Evolutionary conservation across 169 alveolate genomes (phyloP), one percentile per base, ranked within the genome.

Genomic region (Plasmodium cynomolgi): DNA sequence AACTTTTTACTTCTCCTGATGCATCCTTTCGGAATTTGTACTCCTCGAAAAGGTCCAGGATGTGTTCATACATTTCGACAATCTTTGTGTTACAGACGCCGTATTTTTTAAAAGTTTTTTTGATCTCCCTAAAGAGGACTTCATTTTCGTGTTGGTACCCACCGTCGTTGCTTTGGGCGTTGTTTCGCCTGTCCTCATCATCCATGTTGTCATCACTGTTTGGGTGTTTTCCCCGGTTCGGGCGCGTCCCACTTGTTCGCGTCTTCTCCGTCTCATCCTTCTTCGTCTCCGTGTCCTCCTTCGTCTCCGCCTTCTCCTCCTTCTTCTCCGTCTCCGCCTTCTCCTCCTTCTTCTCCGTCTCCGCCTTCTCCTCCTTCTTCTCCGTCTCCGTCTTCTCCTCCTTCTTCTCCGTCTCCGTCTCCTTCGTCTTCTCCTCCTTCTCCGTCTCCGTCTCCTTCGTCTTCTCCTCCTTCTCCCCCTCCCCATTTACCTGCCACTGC

Each of bases 21-120:
- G 81, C 84, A 23, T 88, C 74, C 7, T 39, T 77, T 33, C 47
- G 62, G 15, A 13, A 56, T n/a, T 80, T 88, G 77, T 91, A 91
- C 15, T 81, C 85, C 11, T 29, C 54, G 47, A 88, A 88, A 1
- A 88, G 33, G 20, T 77, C 72, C 11, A 29, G 29, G 47, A 91
- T 91, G 37, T 91, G 23, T 26, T 91, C 54, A 72, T 91, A n/a
- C 95, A 91, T 91, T 31, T 91, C 83, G 0, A 91, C 75, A 20
- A 91, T 31, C 13, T 91, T 44, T 37, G 84, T 71, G 37, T 91
- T 91, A 72, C 95, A 91, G 7, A 91, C 95, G 4, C 37, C 81
- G 37, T 91, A 47, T 7, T 77, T 11, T 81, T 91, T 71, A 77
- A 81, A 91, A 4, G 47, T 68, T 8, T 41, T 71, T 47, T 75